These are phyloP conservation scores for Moelleriella libera DNA, from an alignment of 2,329 filamentous ascomycete genomes.

Conservation along the genomic window DNA sequence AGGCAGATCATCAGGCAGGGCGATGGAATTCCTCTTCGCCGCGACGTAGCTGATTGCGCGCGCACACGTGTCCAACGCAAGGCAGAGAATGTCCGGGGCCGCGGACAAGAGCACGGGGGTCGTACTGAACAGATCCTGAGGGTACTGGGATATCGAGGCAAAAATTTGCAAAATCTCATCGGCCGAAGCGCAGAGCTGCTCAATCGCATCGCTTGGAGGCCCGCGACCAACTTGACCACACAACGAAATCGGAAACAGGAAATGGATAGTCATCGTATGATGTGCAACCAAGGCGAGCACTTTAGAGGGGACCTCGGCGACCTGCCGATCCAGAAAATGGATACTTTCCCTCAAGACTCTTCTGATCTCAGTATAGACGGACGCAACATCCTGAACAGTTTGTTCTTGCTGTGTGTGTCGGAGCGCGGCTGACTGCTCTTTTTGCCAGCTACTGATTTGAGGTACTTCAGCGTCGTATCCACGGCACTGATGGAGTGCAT, in stretches of 20 bases:
- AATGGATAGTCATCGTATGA: conserved; percentile 18
- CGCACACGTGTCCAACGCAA: conserved; percentile 17
- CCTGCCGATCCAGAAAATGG: conserved; percentile 9
- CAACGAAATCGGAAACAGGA: conserved; percentile 14
- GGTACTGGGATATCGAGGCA: conserved; percentile 3
- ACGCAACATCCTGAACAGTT: neutral
- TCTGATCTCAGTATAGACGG: conserved; percentile 14
- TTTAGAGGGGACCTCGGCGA: conserved; percentile 10
- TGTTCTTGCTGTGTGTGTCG: conserved; percentile 8
- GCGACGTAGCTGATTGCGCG: conserved; percentile 13
- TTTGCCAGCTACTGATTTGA: conserved; percentile 9
- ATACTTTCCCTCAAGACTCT: conserved; percentile 12
- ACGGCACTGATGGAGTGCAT: conserved; percentile 11
- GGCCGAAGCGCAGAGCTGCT: conserved; percentile 13
- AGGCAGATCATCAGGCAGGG: conserved; percentile 8
- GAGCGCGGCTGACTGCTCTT: conserved; percentile 8
- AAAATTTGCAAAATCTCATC: conserved; percentile 15
- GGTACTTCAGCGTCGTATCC: conserved; percentile 4
- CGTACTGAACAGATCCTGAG: neutral
- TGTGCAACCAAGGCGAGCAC: conserved; percentile 16
- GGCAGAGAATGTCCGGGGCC: conserved; percentile 14
- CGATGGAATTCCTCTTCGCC: conserved; percentile 6
- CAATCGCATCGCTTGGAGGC: conserved; percentile 11
- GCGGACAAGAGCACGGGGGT: conserved; percentile 10
- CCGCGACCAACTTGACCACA: conserved; percentile 7